A percentile compares a stretch with the other conserved stretches of the same genome.
Conservation (phyloP, 768 basidiomycete genomes). For the Lanmaoa pseudosensibilis region DNA sequence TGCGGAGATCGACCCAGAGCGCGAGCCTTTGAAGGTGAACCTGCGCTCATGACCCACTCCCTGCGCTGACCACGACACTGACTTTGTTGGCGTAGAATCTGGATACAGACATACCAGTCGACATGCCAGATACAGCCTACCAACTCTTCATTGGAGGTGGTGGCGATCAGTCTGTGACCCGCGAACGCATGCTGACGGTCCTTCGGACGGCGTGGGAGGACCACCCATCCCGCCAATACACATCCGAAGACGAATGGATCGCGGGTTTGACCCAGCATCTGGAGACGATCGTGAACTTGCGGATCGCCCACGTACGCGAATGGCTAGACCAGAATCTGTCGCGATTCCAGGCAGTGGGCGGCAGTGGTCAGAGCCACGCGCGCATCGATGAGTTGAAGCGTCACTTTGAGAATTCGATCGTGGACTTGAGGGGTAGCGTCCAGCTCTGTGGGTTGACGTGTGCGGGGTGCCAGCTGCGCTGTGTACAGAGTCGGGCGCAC, state of each 20-base stretch:
- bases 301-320: conserved; percentile 46
- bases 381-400: conserved; percentile 47
- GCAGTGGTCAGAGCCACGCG: conserved; percentile 31
- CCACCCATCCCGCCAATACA: conserved; percentile 20
- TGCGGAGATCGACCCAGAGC: conserved; percentile 44
- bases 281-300: conserved; percentile 38
- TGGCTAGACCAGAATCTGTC: conserved; percentile 53
- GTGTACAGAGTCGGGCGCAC: conserved; percentile 48
- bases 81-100: conserved; percentile 41
- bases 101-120: conserved; percentile 47
- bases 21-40: conserved; percentile 51
- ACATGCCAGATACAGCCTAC: conserved; percentile 37
- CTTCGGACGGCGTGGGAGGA: conserved; percentile 22
- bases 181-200: conserved; percentile 11
- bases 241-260: conserved; percentile 38
- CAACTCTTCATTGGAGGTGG: conserved; percentile 36
- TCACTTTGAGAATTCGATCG: conserved; percentile 40
- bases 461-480: conserved; percentile 46
- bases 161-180: conserved; percentile 13
- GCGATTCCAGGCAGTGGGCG: conserved; percentile 40
- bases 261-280: conserved; percentile 40
- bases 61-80: not conserved
- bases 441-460: conserved; percentile 54
- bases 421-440: conserved; percentile 46
- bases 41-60: not conserved